Evolutionary conservation across 345 rosid species (phyloP).

Genomic region (Citrus sp.): DNA sequence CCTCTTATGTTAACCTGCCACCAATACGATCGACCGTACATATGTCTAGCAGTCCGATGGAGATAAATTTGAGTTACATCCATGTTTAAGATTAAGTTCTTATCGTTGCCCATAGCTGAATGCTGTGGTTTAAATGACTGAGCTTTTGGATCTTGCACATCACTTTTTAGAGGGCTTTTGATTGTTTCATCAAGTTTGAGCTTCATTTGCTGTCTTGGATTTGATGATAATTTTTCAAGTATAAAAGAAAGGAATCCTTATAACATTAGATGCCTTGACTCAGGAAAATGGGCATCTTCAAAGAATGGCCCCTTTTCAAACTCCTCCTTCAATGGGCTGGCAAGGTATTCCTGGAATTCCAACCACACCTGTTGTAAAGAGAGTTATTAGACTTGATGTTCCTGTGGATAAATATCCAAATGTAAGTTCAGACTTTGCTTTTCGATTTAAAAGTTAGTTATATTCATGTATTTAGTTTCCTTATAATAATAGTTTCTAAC

Average conservation of each 20-base stretch:
- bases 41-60: neutral
- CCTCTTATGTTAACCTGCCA: neutral
- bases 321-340: conserved; percentile 65
- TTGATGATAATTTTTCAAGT: neutral
- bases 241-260: neutral
- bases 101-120: neutral
- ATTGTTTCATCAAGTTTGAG: neutral
- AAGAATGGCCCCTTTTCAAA: conserved; percentile 58
- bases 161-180: neutral
- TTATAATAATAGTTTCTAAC: conserved; percentile 22
- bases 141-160: neutral
- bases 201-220: neutral
- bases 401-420: conserved; percentile 89
- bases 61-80: neutral
- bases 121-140: neutral
- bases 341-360: conserved; percentile 66
- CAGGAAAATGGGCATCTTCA: conserved; percentile 81
- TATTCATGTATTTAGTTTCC: conserved; percentile 1
- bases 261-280: conserved; percentile 23
- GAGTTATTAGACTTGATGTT: conserved; percentile 83
- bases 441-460: neutral
- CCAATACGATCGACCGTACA: neutral
- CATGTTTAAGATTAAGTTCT: neutral
- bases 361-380: conserved; percentile 57
- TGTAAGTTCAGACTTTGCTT: conserved; percentile 42